phyloP scores from a whole-genome alignment of 108 stramenopile species.

The Aurantiochytrium sp. region DNA sequence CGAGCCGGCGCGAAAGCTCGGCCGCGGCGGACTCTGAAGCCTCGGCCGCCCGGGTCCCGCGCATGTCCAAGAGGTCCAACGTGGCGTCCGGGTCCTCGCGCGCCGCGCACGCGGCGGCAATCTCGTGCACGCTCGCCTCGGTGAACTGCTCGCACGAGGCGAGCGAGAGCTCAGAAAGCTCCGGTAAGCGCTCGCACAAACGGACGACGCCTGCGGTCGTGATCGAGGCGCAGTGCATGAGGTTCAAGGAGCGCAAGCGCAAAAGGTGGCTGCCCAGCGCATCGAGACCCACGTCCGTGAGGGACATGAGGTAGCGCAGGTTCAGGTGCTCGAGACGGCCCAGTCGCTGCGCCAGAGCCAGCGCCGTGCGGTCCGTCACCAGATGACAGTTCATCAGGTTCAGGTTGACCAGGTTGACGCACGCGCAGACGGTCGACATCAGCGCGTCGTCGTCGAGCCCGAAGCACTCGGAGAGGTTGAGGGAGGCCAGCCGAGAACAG shows the following conservation, averaged over 20 bases:
- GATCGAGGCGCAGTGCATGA: background rate
- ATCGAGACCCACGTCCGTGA: background rate
- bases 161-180: background rate
- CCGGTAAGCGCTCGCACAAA: background rate
- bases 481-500: background rate
- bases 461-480: conserved; percentile 20
- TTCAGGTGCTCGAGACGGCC: background rate
- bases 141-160: background rate
- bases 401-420: conserved; percentile 5
- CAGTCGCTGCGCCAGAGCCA: background rate
- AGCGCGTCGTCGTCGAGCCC: background rate
- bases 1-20: background rate
- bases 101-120: background rate
- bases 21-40: too few species aligned
- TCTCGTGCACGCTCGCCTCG: background rate
- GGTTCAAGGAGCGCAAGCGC: background rate
- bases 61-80: background rate
- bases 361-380: background rate
- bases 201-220: background rate
- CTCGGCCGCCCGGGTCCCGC: background rate
- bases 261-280: background rate
- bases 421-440: background rate
- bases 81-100: background rate
- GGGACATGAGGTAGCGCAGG: background rate
- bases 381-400: background rate